Base-by-base conservation (phyloP, 768 basidiomycete species). In the Mycena galericulata region DNA sequence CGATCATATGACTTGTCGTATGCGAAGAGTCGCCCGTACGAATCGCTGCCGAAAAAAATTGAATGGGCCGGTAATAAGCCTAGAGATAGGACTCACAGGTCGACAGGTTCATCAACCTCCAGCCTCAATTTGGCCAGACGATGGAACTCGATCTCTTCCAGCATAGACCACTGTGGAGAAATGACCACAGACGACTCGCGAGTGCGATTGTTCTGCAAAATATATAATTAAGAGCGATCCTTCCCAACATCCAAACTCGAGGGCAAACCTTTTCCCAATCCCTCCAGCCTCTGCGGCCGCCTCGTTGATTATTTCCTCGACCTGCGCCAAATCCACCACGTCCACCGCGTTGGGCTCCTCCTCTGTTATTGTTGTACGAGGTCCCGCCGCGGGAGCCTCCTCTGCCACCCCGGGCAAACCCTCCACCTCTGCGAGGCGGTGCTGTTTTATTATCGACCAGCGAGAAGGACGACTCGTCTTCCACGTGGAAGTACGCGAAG, bases 1-100 rank as follows among this genome's bases (percentile, higher is more conserved):
- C 97, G 94, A 81, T 99, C 98, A 78, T 95, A 99, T 8, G 91
- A 83, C 79, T 97, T 97, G 72, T 99, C 96, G 80, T 98, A 99
- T 8, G 92, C 87, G 76, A 90, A 97, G 59, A 99, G 83, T 60
- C 93, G 93, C 51, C 98, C 98, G 76, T 97, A 95, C 0, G 92
- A 85, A 27, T 92, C 92, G 50, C 95, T 96, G 54, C 27, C 53
- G 41, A 46, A 24, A 53, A 71, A 49, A 69, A n/a, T 70, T 24
- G 43, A 62, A 36, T 36, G 22, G 43, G 18, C 36, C 47, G n/a
- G n/a, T 9, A 14, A 11, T 3, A 53, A 53, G 26, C 17, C 20
- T 20, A 18, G 24, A 46, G 34, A 27, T 20, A 6, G 32, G 54
- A 82, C 93, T 76, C 73, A 98, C 96, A 98, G 79, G 70, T 95